A percentile compares a stretch with the other conserved stretches of the same genome.
Conservation (phyloP, 208 protist genomes). For the Leishmania major region DNA sequence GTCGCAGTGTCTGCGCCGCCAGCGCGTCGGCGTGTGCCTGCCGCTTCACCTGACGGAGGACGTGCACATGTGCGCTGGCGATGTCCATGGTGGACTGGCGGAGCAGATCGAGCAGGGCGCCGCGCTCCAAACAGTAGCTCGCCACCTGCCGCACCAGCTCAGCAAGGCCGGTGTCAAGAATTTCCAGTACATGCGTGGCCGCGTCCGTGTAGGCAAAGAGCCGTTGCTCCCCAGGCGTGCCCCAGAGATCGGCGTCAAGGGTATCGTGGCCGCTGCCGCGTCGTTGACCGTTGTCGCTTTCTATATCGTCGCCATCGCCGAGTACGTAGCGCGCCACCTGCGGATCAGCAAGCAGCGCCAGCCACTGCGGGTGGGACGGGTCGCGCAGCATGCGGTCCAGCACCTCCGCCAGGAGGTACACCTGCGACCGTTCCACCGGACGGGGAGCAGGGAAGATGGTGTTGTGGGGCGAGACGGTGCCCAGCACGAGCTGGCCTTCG, state of each 20-base stretch:
- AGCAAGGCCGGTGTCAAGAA: slow-evolving; percentile 74
- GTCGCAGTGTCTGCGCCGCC: slow-evolving; percentile 31
- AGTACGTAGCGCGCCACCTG: slow-evolving; percentile 64
- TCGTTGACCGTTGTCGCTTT: neutral
- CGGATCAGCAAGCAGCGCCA: slow-evolving; percentile 61
- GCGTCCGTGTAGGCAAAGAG: slow-evolving; percentile 68
- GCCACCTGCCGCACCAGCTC: slow-evolving; percentile 80
- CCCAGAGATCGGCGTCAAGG: slow-evolving; percentile 35
- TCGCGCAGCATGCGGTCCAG: slow-evolving; percentile 81
- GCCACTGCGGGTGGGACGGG: slow-evolving; percentile 40
- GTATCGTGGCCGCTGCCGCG: slow-evolving; percentile 20
- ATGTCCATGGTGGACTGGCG: slow-evolving; percentile 77
- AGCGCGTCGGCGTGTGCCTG: slow-evolving; percentile 24
- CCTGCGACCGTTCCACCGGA: slow-evolving; percentile 74
- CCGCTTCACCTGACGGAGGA: slow-evolving; percentile 73
- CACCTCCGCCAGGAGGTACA: slow-evolving; percentile 82
- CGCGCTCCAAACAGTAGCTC: slow-evolving; percentile 73
- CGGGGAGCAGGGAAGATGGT: slow-evolving; percentile 66
- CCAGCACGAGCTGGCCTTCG: neutral
- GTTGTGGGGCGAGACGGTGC: slow-evolving; percentile 1
- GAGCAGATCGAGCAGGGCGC: slow-evolving; percentile 77
- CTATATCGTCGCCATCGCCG: slow-evolving; percentile 11
- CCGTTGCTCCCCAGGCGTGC: slow-evolving; percentile 42
- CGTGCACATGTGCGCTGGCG: slow-evolving; percentile 47
- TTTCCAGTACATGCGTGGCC: slow-evolving; percentile 51